Percentiles rank a stretch among this genome's conserved stretches.
Evolutionary conservation across 2,329 filamentous ascomycete genomes (phyloP).

Genomic region (Fusarium lateritium): DNA sequence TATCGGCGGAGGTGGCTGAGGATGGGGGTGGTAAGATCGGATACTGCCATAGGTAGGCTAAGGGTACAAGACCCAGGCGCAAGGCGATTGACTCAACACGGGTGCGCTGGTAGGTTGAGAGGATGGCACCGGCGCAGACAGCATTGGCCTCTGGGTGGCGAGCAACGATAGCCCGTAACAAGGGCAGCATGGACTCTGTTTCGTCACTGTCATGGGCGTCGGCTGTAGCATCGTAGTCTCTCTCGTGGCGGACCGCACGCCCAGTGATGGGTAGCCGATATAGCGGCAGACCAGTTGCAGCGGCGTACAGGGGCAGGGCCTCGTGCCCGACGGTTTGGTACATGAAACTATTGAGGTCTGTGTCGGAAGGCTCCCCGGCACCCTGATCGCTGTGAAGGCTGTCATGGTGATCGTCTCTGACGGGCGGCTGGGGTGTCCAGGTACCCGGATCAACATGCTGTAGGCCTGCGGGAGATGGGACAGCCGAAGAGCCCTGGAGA

Average conservation of each 20-base stretch:
- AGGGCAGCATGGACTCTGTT: conserved; percentile 86
- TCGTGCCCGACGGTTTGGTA: conserved; percentile 97
- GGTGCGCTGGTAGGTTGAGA: conserved; percentile 96
- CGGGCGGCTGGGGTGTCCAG: conserved; percentile 34
- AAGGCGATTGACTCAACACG: conserved; percentile 92
- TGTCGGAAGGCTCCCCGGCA: conserved; percentile 48
- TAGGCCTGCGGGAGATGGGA: conserved; percentile 38
- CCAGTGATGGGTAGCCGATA: conserved; percentile 86
- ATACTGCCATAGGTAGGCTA: conserved; percentile 95
- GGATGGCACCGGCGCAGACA: conserved; percentile 89
- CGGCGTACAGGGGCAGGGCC: conserved; percentile 86
- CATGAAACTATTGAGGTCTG: conserved; percentile 96
- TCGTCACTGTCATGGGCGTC: conserved; percentile 72
- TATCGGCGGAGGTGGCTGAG: conserved; percentile 57
- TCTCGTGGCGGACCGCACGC: conserved; percentile 76
- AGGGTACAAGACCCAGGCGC: conserved; percentile 84
- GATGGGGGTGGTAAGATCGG: conserved; percentile 74
- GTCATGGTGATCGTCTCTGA: conserved; percentile 15
- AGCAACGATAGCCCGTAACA: conserved; percentile 77
- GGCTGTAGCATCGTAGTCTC: conserved; percentile 72
- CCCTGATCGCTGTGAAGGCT: conserved; percentile 16
- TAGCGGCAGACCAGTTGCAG: conserved; percentile 84
- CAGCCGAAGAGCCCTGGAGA: conserved; percentile 12
- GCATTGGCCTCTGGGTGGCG: conserved; percentile 87
- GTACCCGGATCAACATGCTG: conserved; percentile 44